Base-by-base conservation (phyloP, 768 basidiomycete genomes). In the Termitomyces sp. region DNA sequence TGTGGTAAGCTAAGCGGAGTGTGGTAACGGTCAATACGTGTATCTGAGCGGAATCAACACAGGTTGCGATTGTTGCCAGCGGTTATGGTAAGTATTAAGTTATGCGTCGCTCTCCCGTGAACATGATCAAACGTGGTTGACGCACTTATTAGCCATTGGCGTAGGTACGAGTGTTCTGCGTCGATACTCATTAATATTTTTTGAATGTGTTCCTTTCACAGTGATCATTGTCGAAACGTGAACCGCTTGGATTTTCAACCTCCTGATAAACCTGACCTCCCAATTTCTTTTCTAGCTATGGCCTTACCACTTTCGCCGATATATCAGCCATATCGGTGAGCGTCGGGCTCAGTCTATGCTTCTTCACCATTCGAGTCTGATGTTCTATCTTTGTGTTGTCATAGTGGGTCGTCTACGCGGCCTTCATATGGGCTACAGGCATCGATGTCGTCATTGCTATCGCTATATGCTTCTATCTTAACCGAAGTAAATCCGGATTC, bases 341-440 rank as follows among this genome's bases (percentile, higher is more conserved):
- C 45, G 3, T 20, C 32, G 11, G n/a, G 33, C 11, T 16, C 7
- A 38, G n/a, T 12, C 4, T 7, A 1, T 15, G 13, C 4, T n/a
- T 0, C 28, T 28, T 4, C 2, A 28, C 28, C 4, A 28, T 28
- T 28, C 4, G 28, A 28, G 28, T 28, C 28, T 16, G 52, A 39
- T 18, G 13, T 22, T 53, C 20, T 24, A 4, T 53, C 28, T 20
- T 53, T 33, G 13, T 36, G 20, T 4, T 12, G 4, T 22, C 4
- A 20, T n/a, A 73, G 70, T 73, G 72, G 70, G 67, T 63, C 11
- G 59, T 73, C 18, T 69, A 68, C 40, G 50, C 67, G 8, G 67
- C 70, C 22, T 69, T 70, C 58, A 55, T 61, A 18, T 63, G 64
- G 46, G 55, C 67, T 11, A 69, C 72, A 3, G 55, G 24, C 3